Evolutionary conservation across 148 eudicot species (phyloP).

Genomic region (Diospyros kaki): DNA sequence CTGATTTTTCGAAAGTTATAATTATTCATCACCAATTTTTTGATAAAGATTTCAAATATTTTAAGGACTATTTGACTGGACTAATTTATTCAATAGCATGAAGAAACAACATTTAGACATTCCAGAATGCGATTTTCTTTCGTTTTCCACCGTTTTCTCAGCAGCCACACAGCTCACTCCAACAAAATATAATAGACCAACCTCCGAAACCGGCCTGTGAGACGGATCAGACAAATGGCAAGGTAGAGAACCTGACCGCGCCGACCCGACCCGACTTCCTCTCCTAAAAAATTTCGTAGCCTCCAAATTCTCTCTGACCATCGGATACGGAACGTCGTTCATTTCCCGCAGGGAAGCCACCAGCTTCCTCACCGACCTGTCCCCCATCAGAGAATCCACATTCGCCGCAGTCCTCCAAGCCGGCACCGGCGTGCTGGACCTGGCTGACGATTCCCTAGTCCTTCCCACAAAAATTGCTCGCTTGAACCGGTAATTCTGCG

Average conservation of each 20-base stretch:
- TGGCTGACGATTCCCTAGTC: constrained; percentile 27
- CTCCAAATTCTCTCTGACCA: constrained; percentile 13
- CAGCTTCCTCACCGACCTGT: constrained; percentile 80
- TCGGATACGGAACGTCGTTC: constrained; percentile 64
- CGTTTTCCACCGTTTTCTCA: neutral
- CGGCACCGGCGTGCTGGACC: constrained; percentile 73
- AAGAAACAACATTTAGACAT: no score
- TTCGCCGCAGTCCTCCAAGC: constrained; percentile 65
- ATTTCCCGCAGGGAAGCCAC: constrained; percentile 94
- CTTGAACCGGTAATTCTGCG: constrained; percentile 67
- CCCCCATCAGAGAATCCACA: constrained; percentile 23
- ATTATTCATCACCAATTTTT: no score
- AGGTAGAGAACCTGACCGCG: constrained; percentile 42
- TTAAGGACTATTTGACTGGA: no score
- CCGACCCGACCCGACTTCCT: constrained; percentile 29
- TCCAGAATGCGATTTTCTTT: no score
- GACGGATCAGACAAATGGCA: constrained; percentile 97
- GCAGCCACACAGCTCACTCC: neutral
- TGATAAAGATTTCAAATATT: no score
- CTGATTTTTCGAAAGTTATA: no score
- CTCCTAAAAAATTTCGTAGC: constrained; percentile 30
- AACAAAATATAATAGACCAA: constrained; percentile 16
- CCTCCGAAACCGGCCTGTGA: constrained; percentile 90
- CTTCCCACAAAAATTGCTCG: constrained; percentile 68
- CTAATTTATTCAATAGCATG: no score